Conservation (phyloP, 2,329 filamentous ascomycete species). For the Colletotrichum godetiae region DNA sequence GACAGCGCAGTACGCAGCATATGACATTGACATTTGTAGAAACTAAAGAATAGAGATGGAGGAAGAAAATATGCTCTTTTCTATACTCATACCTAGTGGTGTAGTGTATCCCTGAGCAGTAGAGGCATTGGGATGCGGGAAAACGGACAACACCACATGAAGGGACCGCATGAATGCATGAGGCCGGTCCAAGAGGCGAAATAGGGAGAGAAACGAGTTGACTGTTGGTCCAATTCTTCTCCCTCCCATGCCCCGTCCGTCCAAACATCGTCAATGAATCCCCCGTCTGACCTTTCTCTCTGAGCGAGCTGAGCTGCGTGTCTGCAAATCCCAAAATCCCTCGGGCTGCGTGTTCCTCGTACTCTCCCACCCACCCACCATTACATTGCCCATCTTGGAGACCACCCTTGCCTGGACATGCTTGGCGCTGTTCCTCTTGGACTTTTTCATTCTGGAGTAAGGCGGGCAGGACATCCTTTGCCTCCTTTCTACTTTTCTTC, state of each 20-base stretch:
- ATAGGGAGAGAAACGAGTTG: not conserved
- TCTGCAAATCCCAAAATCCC: slow-evolving; percentile 6
- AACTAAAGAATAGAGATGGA: not conserved
- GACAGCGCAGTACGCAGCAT: not conserved
- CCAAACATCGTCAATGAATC: not conserved
- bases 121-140: not conserved
- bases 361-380: not conserved
- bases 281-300: too few species aligned
- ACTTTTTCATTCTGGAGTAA: not conserved
- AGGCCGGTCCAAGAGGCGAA: not conserved
- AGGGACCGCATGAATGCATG: not conserved
- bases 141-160: not conserved
- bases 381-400: not conserved
- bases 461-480: not conserved
- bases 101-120: too few species aligned
- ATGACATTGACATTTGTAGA: not conserved
- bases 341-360: not conserved
- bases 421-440: slow-evolving; percentile 7
- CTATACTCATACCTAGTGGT: too few species aligned
- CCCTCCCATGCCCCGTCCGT: not conserved
- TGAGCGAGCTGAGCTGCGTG: not conserved
- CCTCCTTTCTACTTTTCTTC: not conserved
- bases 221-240: not conserved
- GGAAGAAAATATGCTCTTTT: too few species aligned
- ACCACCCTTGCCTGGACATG: slow-evolving; percentile 9